Conservation (phyloP, 2,329 filamentous ascomycete genomes). For the Aspergillus puulaauensis region DNA sequence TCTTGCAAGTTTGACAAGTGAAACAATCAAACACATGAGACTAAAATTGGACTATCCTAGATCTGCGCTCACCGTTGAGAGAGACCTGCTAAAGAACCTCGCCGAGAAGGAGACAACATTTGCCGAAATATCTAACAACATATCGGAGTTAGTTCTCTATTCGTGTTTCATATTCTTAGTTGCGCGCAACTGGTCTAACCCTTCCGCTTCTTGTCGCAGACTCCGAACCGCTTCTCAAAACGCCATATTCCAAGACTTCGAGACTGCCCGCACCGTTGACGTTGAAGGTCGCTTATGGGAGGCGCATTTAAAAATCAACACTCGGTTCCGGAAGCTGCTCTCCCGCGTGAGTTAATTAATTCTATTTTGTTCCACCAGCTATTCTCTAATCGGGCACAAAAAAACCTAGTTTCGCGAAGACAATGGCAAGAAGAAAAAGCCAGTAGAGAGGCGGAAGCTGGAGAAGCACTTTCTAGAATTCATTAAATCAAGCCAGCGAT, state of each 20-base stretch:
- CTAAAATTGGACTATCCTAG: constrained; percentile 22
- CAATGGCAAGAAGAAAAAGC: constrained; percentile 52
- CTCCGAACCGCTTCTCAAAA: constrained; percentile 71
- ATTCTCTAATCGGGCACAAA: constrained; percentile 7
- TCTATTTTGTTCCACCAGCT: background rate
- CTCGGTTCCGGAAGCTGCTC: constrained; percentile 71
- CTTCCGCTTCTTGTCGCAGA: constrained; percentile 39
- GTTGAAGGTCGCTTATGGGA: constrained; percentile 76
- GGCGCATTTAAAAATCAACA: constrained; percentile 74
- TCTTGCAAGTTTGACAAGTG: constrained; percentile 8
- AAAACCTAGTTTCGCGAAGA: constrained; percentile 49
- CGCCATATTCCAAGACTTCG: constrained; percentile 66
- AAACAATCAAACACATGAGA: constrained; percentile 20
- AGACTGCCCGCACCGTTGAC: constrained; percentile 52
- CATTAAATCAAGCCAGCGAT: constrained; percentile 81
- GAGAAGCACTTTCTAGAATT: constrained; percentile 81
- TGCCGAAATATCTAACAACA: constrained; percentile 49
- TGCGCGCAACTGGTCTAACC: constrained; percentile 12
- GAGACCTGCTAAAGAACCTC: constrained; percentile 49
- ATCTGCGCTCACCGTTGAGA: constrained; percentile 47
- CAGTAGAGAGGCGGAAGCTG: constrained; percentile 70
- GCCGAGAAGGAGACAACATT: constrained; percentile 51
- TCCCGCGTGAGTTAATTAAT: constrained; percentile 45
- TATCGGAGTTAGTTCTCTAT: constrained; percentile 33
- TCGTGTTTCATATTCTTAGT: background rate